Conservation (phyloP, 192 early-diverging fungal species). For the Coemansia furcata region DNA sequence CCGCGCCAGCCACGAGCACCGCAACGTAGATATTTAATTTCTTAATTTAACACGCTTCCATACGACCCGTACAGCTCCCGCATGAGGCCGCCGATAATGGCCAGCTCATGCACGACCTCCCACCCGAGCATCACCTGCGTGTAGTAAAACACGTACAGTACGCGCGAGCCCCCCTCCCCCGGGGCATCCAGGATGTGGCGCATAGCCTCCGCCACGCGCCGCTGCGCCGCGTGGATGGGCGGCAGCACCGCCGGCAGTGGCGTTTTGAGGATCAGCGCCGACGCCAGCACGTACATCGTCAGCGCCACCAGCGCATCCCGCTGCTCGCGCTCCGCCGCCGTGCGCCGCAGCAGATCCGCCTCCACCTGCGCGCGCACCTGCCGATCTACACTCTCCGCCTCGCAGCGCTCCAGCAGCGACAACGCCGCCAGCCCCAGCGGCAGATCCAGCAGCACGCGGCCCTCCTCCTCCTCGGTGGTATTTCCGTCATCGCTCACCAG, state of each 20-base stretch:
- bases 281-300: conserved; percentile 78
- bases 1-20: conserved; percentile 37
- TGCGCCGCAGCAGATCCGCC: conserved; percentile 57
- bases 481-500: background rate
- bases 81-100: conserved; percentile 47
- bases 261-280: conserved; percentile 77
- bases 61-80: conserved; percentile 53
- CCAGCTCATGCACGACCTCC: conserved; percentile 77
- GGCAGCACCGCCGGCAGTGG: conserved; percentile 80
- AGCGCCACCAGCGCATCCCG: conserved; percentile 73
- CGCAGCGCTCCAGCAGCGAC: conserved; percentile 12
- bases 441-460: conserved; percentile 15
- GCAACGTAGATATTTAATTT: conserved; percentile 42
- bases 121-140: conserved; percentile 75
- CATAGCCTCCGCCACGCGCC: conserved; percentile 60
- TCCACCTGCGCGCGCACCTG: conserved; percentile 10
- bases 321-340: conserved; percentile 60
- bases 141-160: conserved; percentile 76
- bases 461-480: conserved; percentile 4
- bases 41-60: background rate
- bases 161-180: conserved; percentile 3
- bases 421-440: conserved; percentile 25
- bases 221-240: conserved; percentile 63
- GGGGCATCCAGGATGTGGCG: conserved; percentile 40
- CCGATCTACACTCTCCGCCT: background rate